Evolutionary conservation across 2,329 filamentous ascomycete genomes (phyloP).

Genomic region (Aureobasidium sp.): DNA sequence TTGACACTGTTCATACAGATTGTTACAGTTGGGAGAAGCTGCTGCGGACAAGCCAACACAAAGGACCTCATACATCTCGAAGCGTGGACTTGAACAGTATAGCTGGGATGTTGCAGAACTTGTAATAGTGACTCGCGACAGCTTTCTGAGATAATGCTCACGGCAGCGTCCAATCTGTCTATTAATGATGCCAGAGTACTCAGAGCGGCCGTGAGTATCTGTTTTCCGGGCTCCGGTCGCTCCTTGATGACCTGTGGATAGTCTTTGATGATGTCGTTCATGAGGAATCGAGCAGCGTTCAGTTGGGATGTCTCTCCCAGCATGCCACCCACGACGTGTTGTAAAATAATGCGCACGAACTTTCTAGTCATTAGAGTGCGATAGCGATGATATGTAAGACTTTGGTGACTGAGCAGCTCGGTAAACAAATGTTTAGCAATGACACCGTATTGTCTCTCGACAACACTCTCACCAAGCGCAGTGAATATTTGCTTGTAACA

Average conservation of each 20-base stretch:
- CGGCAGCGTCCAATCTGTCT: conserved; percentile 69
- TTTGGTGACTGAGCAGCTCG: conserved; percentile 68
- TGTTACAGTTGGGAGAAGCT: conserved; percentile 84
- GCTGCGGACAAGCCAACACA: conserved; percentile 83
- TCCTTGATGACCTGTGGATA: conserved; percentile 87
- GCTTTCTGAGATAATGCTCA: conserved; percentile 66
- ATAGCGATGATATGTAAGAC: conserved; percentile 76
- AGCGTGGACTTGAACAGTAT: conserved; percentile 87
- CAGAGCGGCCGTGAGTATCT: conserved; percentile 69
- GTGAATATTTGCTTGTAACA: conserved; percentile 79
- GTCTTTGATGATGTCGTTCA: conserved; percentile 87
- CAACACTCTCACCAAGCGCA: conserved; percentile 68
- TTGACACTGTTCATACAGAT: conserved; percentile 95
- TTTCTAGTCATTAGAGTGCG: conserved; percentile 75
- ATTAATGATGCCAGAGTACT: conserved; percentile 74
- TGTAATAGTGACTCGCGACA: conserved; percentile 84
- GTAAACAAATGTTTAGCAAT: conserved; percentile 74
- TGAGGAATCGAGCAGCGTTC: conserved; percentile 67
- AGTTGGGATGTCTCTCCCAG: conserved; percentile 85
- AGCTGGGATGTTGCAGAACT: conserved; percentile 87
- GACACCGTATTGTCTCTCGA: conserved; percentile 72
- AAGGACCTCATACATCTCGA: conserved; percentile 80
- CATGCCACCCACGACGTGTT: conserved; percentile 73
- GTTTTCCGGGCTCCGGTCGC: conserved; percentile 78
- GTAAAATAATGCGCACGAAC: conserved; percentile 74